phyloP scores from a whole-genome alignment of 2,329 filamentous ascomycete species.

The Xylaria hypoxylon region DNA sequence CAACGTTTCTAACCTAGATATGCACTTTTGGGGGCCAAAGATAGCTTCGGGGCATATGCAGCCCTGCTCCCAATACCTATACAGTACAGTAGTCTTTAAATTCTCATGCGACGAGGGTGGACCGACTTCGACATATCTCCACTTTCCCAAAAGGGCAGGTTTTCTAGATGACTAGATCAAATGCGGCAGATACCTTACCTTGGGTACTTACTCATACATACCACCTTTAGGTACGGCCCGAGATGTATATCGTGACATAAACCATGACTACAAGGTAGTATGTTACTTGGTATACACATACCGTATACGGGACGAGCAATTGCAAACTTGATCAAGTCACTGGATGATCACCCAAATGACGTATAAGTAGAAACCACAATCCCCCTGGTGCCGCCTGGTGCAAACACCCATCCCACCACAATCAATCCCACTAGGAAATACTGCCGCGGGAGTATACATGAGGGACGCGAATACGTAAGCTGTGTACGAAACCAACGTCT shows the following conservation, averaged over 20 bases:
- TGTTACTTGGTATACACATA: too few species aligned
- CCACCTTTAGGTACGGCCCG: too few species aligned
- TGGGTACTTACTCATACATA: too few species aligned
- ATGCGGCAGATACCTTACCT: too few species aligned
- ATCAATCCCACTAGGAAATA: not conserved
- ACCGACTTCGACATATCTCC: slow-evolving; percentile 32
- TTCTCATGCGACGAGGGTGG: slow-evolving; percentile 16
- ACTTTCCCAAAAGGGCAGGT: slow-evolving; percentile 41
- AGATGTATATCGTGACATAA: too few species aligned
- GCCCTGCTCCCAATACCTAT: slow-evolving; percentile 13
- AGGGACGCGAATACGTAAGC: slow-evolving; percentile 22
- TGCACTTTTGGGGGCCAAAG: not conserved
- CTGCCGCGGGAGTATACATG: slow-evolving; percentile 1
- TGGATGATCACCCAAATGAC: not conserved
- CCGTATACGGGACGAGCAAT: too few species aligned
- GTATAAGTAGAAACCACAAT: not conserved
- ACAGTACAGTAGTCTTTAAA: too few species aligned
- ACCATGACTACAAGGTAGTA: too few species aligned
- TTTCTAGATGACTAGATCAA: slow-evolving; percentile 17
- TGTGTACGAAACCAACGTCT: slow-evolving; percentile 10
- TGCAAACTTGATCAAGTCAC: not conserved
- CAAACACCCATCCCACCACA: too few species aligned
- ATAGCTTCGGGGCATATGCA: slow-evolving; percentile 24
- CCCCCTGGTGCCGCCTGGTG: too few species aligned
- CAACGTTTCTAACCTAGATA: not conserved